These are phyloP conservation scores for Cyclospora cayetanensis DNA, from an alignment of 169 alveolate species.

Conservation along the genomic window DNA sequence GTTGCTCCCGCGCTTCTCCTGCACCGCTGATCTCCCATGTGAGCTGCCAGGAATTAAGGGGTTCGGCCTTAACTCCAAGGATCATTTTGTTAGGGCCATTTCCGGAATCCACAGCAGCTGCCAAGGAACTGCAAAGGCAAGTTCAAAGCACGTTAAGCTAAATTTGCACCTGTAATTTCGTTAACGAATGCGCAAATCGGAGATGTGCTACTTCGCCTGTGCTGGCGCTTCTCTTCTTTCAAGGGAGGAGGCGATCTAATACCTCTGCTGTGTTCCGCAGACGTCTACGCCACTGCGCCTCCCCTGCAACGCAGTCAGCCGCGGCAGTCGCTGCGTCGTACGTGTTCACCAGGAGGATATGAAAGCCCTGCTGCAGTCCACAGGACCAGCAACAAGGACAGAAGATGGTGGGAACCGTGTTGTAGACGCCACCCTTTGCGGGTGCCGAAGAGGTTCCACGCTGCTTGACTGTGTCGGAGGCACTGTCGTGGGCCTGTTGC, in stretches of 20 bases:
- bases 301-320: conserved; percentile 18
- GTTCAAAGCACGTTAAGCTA: too few relatives aligned
- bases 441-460: conserved; percentile 73
- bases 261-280: neutral
- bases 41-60: conserved; percentile 58
- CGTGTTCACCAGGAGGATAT: conserved; percentile 6
- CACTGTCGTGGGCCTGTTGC: conserved; percentile 36
- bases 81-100: conserved; percentile 36
- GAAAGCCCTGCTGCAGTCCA: conserved; percentile 7
- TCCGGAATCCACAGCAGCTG: conserved; percentile 25
- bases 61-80: neutral
- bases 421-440: conserved; percentile 71
- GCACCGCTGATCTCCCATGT: conserved; percentile 33
- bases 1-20: conserved; percentile 41
- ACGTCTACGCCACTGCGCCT: neutral
- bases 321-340: conserved; percentile 43
- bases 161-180: too few relatives aligned
- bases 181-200: too few relatives aligned
- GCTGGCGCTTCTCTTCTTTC: too few relatives aligned
- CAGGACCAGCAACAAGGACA: neutral
- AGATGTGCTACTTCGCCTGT: too few relatives aligned
- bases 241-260: too few relatives aligned
- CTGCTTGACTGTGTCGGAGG: conserved; percentile 10
- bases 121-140: conserved; percentile 1
- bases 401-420: neutral